These are phyloP conservation scores for Fusarium albidum DNA, from an alignment of 2,329 filamentous ascomycete species.

Conservation along the genomic window DNA sequence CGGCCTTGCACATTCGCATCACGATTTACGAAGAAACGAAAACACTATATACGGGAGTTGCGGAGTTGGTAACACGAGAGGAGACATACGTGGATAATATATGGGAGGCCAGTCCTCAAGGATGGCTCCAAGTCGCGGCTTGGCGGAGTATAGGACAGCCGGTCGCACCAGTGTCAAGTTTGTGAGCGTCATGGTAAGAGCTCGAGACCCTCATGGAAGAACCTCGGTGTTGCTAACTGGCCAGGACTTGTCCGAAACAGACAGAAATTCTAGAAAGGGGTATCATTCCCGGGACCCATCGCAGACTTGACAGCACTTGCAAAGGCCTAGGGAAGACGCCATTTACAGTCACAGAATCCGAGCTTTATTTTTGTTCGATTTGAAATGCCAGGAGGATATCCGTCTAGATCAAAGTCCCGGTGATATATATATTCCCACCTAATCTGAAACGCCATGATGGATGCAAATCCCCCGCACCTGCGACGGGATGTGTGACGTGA, in stretches of 20 bases:
- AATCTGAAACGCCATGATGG: slow-evolving; percentile 42
- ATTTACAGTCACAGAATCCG: slow-evolving; percentile 2
- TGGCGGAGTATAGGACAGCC: background rate
- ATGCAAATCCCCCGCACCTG: slow-evolving; percentile 34
- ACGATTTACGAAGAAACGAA: slow-evolving; percentile 32
- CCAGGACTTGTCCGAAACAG: background rate
- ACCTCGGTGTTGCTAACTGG: slow-evolving; percentile 2
- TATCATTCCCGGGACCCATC: background rate
- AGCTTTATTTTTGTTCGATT: slow-evolving; percentile 7
- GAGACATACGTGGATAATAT: background rate
- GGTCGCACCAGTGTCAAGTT: background rate
- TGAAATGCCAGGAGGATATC: slow-evolving; percentile 13
- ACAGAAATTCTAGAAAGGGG: background rate
- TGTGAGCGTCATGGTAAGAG: slow-evolving; percentile 7
- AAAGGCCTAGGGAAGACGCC: background rate
- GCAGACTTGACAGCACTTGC: background rate
- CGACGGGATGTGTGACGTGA: slow-evolving; percentile 23
- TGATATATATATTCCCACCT: slow-evolving; percentile 29
- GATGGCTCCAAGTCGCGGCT: background rate
- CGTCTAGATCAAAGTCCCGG: slow-evolving; percentile 25
- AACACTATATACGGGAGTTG: slow-evolving; percentile 9
- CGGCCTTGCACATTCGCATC: background rate
- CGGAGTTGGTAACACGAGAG: slow-evolving; percentile 4
- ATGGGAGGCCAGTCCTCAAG: background rate
- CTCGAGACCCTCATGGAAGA: background rate